Evolutionary conservation across 257 asterid genomes (phyloP).

Genomic region (Misopates orontium): DNA sequence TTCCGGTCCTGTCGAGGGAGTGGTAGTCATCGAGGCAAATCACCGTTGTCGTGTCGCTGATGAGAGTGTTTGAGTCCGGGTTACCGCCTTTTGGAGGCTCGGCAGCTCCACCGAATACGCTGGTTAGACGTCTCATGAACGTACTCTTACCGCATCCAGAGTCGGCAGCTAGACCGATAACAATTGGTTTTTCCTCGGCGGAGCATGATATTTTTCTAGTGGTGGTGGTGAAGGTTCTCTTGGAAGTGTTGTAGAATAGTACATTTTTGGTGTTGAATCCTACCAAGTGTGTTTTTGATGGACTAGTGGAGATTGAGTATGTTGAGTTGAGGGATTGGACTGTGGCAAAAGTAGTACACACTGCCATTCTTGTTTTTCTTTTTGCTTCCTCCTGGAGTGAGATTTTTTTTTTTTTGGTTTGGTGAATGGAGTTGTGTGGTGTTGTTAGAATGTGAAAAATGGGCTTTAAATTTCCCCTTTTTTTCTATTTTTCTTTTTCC

Average conservation of each 20-base stretch:
- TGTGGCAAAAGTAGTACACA: conserved; percentile 59
- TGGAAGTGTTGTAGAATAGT: conserved; percentile 42
- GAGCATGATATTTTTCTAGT: conserved; percentile 54
- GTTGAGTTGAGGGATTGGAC: conserved; percentile 67
- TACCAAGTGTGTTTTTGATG: conserved; percentile 65
- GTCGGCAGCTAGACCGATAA: conserved; percentile 90
- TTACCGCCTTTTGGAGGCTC: conserved; percentile 97
- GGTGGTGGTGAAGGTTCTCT: conserved; percentile 17
- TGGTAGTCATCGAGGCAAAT: conserved; percentile 93
- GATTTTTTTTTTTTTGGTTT: conserved; percentile 25
- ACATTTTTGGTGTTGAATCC: conserved; percentile 54
- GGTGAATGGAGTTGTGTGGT: conserved; percentile 25
- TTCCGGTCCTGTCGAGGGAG: conserved; percentile 85
- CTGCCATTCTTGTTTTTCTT: conserved; percentile 56
- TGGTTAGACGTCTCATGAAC: conserved; percentile 92
- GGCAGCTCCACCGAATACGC: conserved; percentile 97
- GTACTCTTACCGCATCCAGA: conserved; percentile 98
- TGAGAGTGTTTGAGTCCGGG: conserved; percentile 92
- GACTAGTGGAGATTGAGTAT: conserved; percentile 60
- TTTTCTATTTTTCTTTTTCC: conserved; percentile 2
- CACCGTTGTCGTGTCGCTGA: conserved; percentile 85
- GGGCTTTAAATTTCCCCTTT: neutral
- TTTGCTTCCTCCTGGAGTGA: neutral
- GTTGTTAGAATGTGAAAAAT: conserved; percentile 15
- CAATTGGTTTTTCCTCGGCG: conserved; percentile 54